Percentiles rank a stretch among this genome's conserved stretches.
Conservation (phyloP, 1,139 yeast species). For the Petasospora fabianii region DNA sequence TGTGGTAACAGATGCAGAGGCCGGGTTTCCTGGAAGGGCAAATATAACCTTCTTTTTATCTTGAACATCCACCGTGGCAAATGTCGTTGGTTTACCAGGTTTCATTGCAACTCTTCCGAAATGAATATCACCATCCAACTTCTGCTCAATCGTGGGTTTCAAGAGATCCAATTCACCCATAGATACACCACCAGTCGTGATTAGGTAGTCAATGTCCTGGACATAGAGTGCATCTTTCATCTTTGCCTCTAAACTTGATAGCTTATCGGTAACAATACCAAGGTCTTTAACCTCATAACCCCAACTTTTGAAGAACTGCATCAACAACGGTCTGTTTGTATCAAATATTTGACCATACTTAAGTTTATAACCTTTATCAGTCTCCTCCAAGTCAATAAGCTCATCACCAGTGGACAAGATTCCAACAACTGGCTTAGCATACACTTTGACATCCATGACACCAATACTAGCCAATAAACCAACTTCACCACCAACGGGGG, state of each 20-base stretch:
- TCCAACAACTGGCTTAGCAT: constrained; percentile 39
- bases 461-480: constrained; percentile 46
- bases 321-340: constrained; percentile 43
- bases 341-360: constrained; percentile 44
- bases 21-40: constrained; percentile 53
- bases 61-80: constrained; percentile 37
- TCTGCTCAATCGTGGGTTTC: constrained; percentile 42
- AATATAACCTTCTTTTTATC: constrained; percentile 32
- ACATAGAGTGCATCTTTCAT: constrained; percentile 28
- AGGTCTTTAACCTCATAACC: constrained; percentile 37
- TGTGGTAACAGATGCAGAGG: constrained; percentile 45
- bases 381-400: constrained; percentile 32
- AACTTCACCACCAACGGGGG: constrained; percentile 43
- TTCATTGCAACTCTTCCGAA: constrained; percentile 53
- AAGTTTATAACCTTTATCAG: constrained; percentile 16
- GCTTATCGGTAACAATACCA: constrained; percentile 40
- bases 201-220: constrained; percentile 35
- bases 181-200: constrained; percentile 53
- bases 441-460: constrained; percentile 33
- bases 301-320: constrained; percentile 31
- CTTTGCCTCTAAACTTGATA: constrained; percentile 25
- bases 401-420: constrained; percentile 50
- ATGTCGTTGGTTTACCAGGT: constrained; percentile 54
- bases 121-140: constrained; percentile 40
- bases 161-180: constrained; percentile 50